These are phyloP conservation scores for Penicillium nucicola DNA, from an alignment of 495 filamentous ascomycete species.

Conservation along the genomic window DNA sequence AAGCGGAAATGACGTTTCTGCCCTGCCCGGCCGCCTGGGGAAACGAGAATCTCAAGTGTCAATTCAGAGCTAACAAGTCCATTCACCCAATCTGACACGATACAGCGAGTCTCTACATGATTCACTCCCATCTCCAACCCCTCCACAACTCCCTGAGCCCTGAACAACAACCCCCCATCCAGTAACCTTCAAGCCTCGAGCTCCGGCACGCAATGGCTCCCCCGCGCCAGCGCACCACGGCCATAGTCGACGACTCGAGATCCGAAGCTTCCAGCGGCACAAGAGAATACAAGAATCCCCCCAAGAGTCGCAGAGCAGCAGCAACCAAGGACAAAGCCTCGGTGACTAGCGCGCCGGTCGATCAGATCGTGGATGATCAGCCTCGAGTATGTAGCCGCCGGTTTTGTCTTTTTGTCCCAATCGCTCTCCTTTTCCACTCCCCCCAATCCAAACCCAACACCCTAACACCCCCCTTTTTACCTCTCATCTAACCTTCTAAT, in stretches of 20 bases:
- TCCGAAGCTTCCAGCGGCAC: constrained; percentile 54
- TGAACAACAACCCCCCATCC: constrained; percentile 5
- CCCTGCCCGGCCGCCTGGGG: constrained; percentile 31
- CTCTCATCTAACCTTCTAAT: neutral
- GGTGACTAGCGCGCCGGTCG: constrained; percentile 37
- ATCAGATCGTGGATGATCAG: constrained; percentile 24
- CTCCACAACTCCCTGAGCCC: neutral
- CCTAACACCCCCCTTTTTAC: neutral
- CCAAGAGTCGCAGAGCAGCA: constrained; percentile 30
- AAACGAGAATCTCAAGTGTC: constrained; percentile 8
- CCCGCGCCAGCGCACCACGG: constrained; percentile 44
- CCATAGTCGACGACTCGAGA: constrained; percentile 48
- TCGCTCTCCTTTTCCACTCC: neutral
- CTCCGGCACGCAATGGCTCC: constrained; percentile 35
- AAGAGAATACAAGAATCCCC: constrained; percentile 38
- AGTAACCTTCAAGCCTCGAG: constrained; percentile 4
- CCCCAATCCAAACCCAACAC: neutral
- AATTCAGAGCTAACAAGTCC: neutral
- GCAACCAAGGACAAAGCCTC: constrained; percentile 28
- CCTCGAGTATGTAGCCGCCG: constrained; percentile 31
- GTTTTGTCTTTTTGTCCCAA: neutral
- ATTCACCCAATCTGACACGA: neutral
- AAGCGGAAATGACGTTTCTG: constrained; percentile 28
- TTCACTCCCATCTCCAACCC: neutral
- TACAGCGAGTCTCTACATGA: neutral